Conservation (phyloP, 208 protist genomes). For the Plasmodiophora brassicae region DNA sequence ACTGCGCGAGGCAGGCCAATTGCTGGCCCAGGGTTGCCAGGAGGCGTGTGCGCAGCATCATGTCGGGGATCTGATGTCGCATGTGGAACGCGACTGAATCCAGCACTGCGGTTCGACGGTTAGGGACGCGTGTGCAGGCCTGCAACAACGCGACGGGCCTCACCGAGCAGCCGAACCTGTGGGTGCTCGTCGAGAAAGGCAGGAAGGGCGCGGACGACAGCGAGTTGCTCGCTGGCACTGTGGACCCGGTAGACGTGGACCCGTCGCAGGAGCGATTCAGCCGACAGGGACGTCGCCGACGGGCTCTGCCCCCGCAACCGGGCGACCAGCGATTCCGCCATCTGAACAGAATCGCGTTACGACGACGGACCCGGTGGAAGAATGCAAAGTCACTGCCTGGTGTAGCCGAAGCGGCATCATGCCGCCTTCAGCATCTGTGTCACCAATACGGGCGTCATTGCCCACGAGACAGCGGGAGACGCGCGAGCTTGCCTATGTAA, state of each 20-base stretch:
- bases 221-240: slow-evolving; percentile 62
- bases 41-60: not conserved
- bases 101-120: slow-evolving; percentile 62
- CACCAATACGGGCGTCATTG: not conserved
- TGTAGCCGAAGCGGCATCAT: not conserved
- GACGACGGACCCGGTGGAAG: not conserved
- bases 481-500: slow-evolving; percentile 81
- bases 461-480: slow-evolving; percentile 69
- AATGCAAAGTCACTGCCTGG: not conserved
- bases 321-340: slow-evolving; percentile 62
- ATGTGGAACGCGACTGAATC: slow-evolving; percentile 79
- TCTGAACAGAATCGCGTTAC: slow-evolving; percentile 11
- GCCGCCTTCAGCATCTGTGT: not conserved
- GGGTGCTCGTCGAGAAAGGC: slow-evolving; percentile 39
- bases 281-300: slow-evolving; percentile 7
- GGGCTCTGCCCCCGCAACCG: slow-evolving; percentile 38
- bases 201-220: slow-evolving; percentile 63
- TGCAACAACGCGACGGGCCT: not conserved
- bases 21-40: slow-evolving; percentile 35
- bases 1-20: slow-evolving; percentile 26
- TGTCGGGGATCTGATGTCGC: not conserved
- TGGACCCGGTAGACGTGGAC: slow-evolving; percentile 69
- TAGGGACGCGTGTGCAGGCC: not conserved
- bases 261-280: slow-evolving; percentile 62
- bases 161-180: slow-evolving; percentile 54